These are phyloP conservation scores for Monosporascus sp. DNA, from an alignment of 2,329 filamentous ascomycete species.

Conservation along the genomic window DNA sequence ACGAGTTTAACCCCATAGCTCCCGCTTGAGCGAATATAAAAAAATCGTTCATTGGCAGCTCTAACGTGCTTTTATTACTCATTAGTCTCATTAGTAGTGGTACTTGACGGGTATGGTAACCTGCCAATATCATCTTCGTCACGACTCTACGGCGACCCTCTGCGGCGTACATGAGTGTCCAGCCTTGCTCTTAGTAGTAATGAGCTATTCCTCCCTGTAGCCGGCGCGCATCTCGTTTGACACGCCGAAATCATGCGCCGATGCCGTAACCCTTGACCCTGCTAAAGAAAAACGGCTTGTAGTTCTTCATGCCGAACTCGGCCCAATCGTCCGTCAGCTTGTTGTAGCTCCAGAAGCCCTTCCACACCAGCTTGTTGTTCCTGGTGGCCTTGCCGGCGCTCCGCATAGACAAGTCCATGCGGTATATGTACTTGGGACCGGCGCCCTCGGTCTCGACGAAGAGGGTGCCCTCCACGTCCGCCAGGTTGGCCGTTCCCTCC, in stretches of 20 bases:
- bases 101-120: no score
- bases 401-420: slow-evolving; percentile 70
- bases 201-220: background rate
- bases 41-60: no score
- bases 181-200: background rate
- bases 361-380: slow-evolving; percentile 87
- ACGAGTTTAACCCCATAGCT: no score
- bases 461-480: slow-evolving; percentile 60
- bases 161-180: background rate
- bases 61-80: no score
- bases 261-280: slow-evolving; percentile 58
- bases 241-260: slow-evolving; percentile 18
- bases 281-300: slow-evolving; percentile 64
- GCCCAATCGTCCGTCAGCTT: slow-evolving; percentile 84
- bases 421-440: slow-evolving; percentile 72
- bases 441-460: slow-evolving; percentile 84
- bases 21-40: no score
- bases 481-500: slow-evolving; percentile 21
- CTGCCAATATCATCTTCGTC: no score
- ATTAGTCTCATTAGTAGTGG: no score
- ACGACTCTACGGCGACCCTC: no score
- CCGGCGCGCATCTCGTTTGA: background rate
- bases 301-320: slow-evolving; percentile 64
- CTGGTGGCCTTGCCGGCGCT: slow-evolving; percentile 57
- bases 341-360: slow-evolving; percentile 88